Base-by-base conservation (phyloP, 2,329 filamentous ascomycete genomes). In the Fusarium sp. region DNA sequence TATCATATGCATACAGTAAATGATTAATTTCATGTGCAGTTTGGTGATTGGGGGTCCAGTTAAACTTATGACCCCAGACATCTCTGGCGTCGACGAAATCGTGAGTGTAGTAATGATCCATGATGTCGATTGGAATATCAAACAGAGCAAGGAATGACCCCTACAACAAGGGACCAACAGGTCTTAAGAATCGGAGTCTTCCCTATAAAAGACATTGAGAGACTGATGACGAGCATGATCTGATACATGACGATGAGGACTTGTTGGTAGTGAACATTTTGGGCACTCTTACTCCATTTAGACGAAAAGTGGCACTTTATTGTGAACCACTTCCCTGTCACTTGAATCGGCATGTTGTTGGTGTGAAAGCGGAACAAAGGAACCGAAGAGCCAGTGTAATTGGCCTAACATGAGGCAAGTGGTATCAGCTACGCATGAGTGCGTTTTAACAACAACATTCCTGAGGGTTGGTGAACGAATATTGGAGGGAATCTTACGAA, bases 1-100 rank as follows among this genome's bases (percentile, higher is more conserved):
- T 83, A 77, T 95, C 92, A 74, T 92, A 94, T 2, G 86, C 86
- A 60, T 87, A 85, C 50, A 89, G 89, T 68, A 91, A 75, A 4
- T 85, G 86, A 55, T 85, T 78, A 38, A 90, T 80, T 72, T 92
- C 81, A 56, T 89, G 84, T 8, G 82, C 78, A 3, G 86, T 87
- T 18, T 87, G 79, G 76, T 95, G 92, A 5, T 88, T 78, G 8
- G 84, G 76, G 1, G 91, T 92, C 84, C 91, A 90, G 71, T 89
- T 85, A 75, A 94, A 94, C 8, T 83, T 85, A 73, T 92, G 70
- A n/a, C 70, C 75, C 61, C 72, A 76, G 46, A 73, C 55, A 15
- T 57, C 44, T 42, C 67, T 69, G 26, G 57, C 41, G 13, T 71
- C 64, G 18, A 58, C 33, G 12, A 37, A 41, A 50, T 20, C 12